Base-by-base conservation (phyloP, 306 rosid genomes). In the Dalbergia cultrata region DNA sequence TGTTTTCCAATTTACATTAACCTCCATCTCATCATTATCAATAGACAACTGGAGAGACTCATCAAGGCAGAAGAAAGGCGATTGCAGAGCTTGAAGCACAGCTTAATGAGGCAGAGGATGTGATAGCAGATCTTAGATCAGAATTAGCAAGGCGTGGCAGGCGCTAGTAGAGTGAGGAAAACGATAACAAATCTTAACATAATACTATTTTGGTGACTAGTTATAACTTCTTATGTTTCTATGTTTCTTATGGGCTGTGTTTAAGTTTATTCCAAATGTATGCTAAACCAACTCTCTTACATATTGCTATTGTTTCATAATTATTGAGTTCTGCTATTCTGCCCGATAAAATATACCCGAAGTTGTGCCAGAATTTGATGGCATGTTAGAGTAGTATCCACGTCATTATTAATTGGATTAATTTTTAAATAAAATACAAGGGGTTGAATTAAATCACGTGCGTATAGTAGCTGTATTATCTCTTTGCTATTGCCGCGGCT, bases 21-120 rank as follows among this genome's bases (percentile, higher is more conserved):
- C 54, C 21, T 10, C 21, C 57, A 18, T 63, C 8, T 72, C 2
- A 0, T 26, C 31, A 26, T 26, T 74, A 0, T 66, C n/a, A 37
- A 61, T 19, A 85, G 85, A 60, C 45, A 53, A 53, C 52, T 56
- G 75, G 74, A 69, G 77, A 72, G 16, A 9, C 65, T 52, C 81
- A 12, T 14, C 62, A 18, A 68, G 3, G 57, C 68, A 71, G 52
- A 22, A n/a, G 14, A 49, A 54, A 59, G 76, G 31, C 18, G 77
- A 52, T 77, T 33, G 54, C 8, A 34, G 88, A 77, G 78, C 83
- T 81, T 60, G 88, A 85, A 74, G 81, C 83, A 53, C 75, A 78
- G 21, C 84, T 81, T 10, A 52, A 67, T 54, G 88, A 78, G 67
- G 86, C 84, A 35, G 86, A 85, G 71, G 88, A 78, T 85, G 81